Conservation (phyloP, 2,329 filamentous ascomycete species). For the Thielaviopsis ethacetica region DNA sequence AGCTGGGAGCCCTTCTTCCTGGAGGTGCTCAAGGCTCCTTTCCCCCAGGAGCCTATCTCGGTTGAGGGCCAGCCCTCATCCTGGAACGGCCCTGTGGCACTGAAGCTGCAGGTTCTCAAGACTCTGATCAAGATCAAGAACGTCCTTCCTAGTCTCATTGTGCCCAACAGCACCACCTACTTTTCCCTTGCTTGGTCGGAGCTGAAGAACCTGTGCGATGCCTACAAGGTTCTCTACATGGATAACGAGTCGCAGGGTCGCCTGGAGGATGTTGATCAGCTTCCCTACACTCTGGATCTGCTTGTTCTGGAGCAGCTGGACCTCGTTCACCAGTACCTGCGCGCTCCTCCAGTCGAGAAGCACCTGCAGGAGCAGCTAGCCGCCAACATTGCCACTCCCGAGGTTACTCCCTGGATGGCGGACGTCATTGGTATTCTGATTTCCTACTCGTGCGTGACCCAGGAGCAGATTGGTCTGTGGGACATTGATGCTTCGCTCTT, state of each 20-base stretch:
- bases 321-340: slow-evolving; percentile 80
- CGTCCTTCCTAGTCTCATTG: slow-evolving; percentile 67
- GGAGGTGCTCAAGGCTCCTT: slow-evolving; percentile 53
- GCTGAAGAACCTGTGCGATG: slow-evolving; percentile 51
- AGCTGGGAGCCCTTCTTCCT: slow-evolving; percentile 87
- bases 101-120: slow-evolving; percentile 92
- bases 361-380: slow-evolving; percentile 71
- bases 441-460: slow-evolving; percentile 75
- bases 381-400: slow-evolving; percentile 35
- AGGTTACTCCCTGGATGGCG: slow-evolving; percentile 62
- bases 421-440: slow-evolving; percentile 77
- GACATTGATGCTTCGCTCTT: slow-evolving; percentile 94
- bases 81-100: slow-evolving; percentile 67
- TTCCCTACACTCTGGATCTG: slow-evolving; percentile 93
- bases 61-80: slow-evolving; percentile 39
- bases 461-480: slow-evolving; percentile 89
- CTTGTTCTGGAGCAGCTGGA: slow-evolving; percentile 88
- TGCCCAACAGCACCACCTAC: slow-evolving; percentile 64
- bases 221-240: slow-evolving; percentile 75
- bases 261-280: slow-evolving; percentile 71
- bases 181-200: slow-evolving; percentile 88
- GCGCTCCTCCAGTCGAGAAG: slow-evolving; percentile 72
- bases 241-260: slow-evolving; percentile 72
- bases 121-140: slow-evolving; percentile 76
- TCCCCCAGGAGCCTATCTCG: slow-evolving; percentile 45